Base-by-base conservation (phyloP, 108 stramenopile species). In the Epithemia pelagica region DNA sequence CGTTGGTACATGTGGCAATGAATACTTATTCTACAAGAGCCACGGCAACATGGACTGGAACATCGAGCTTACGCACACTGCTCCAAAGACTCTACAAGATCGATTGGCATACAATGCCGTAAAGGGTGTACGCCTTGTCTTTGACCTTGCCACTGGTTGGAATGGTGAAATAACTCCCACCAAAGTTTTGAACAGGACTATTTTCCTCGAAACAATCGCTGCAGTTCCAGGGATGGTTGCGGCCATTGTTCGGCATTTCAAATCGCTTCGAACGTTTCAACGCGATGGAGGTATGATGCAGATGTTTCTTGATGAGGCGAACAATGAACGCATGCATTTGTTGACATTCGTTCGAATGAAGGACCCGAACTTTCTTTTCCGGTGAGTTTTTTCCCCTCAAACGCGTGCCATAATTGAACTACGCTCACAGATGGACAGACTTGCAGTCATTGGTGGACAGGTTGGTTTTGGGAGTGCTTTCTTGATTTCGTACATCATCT, bases 271-370 rank as follows among this genome's bases (percentile, higher is more conserved):
- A 25, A 84, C 75, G 32, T 95, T 99, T 95, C 58, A 92, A 33
- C 75, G 90, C 28, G 95, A 92, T 71, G 92, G 92, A 27, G 98
- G 98, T 33, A 91, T 92, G 82, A 87, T 98, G 59, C 84, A 95
- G 68, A 81, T 96, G 68, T 93, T 99, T 53, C 71, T 97, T 30
- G 97, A 96, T 70, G 98, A 99, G 78, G 97, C 97, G 30, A 97
- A 96, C 77, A 99, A 99, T 70, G 97, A 99, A 78, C 84, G 79
- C 19, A 96, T 98, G 95, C 98, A 99, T 69, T 74, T 99, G 7
- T 63, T 98, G 32, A 90, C 92, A 26, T 98, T 93, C 74, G 82
- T 95, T 55, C 60, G 79, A 27, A 81, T 94, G 82, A 89, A 87
- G 75, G 76, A 97, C 61, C 91, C 92, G 15, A 78, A 82, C 59